Evolutionary conservation across 768 basidiomycete species (phyloP).

Genomic region (Amylocystis lapponica): DNA sequence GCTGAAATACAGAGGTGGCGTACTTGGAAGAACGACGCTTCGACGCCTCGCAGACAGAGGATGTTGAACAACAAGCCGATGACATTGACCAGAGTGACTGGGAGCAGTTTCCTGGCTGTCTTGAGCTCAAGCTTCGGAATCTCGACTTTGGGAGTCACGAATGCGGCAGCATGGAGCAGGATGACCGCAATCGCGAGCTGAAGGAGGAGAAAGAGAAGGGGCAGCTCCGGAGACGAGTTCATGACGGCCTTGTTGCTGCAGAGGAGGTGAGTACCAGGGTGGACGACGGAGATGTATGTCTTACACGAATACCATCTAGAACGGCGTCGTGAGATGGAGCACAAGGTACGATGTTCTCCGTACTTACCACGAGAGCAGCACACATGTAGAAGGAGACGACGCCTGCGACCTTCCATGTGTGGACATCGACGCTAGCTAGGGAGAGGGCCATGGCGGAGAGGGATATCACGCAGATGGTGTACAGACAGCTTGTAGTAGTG

Average conservation of each 20-base stretch:
- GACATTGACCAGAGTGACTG: conserved; percentile 66
- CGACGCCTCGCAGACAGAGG: conserved; percentile 70
- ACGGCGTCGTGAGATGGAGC: not conserved
- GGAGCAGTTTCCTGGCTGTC: conserved; percentile 51
- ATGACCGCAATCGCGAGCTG: conserved; percentile 68
- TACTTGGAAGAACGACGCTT: conserved; percentile 80
- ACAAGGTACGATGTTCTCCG: not conserved
- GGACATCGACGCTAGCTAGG: conserved; percentile 23
- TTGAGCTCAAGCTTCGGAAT: conserved; percentile 50
- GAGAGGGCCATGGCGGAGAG: conserved; percentile 24
- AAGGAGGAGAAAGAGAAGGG: conserved; percentile 59
- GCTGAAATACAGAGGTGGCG: conserved; percentile 1
- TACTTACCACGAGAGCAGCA: conserved; percentile 64
- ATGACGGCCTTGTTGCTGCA: conserved; percentile 72
- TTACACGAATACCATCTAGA: conserved; percentile 47
- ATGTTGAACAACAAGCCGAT: conserved; percentile 75
- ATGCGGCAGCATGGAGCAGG: conserved; percentile 50
- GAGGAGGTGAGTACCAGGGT: not conserved
- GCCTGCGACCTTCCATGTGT: conserved; percentile 50
- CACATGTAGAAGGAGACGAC: conserved; percentile 78
- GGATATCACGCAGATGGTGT: too few species aligned
- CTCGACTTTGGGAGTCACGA: conserved; percentile 43
- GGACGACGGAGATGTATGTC: conserved; percentile 6
- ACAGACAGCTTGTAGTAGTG: too few species aligned
- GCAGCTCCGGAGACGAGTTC: conserved; percentile 58